Conservation (phyloP, 768 basidiomycete species). For the Butyriboletus loyo region DNA sequence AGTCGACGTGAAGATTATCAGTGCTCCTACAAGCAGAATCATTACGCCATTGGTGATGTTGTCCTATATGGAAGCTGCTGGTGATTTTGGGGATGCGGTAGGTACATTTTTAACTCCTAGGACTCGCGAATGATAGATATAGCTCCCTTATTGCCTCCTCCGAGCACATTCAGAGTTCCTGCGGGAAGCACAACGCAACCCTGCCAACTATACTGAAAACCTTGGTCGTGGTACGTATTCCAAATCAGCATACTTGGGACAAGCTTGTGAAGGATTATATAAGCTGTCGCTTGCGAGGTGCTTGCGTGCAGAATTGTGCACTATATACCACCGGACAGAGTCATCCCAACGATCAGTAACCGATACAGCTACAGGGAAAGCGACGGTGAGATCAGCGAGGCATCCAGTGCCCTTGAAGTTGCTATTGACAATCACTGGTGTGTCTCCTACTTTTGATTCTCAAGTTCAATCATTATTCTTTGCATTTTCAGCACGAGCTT, state of each 20-base stretch:
- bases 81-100: conserved; percentile 85
- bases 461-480: neutral
- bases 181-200: conserved; percentile 75
- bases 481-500: conserved; percentile 61
- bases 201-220: conserved; percentile 88
- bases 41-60: conserved; percentile 79
- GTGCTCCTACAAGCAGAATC: conserved; percentile 75
- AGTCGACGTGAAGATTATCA: conserved; percentile 63
- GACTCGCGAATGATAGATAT: neutral
- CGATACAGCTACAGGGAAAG: conserved; percentile 68
- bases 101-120: conserved; percentile 21
- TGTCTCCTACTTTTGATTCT: conserved; percentile 1
- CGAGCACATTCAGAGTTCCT: conserved; percentile 78
- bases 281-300: conserved; percentile 82
- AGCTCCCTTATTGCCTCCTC: conserved; percentile 83
- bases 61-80: conserved; percentile 76
- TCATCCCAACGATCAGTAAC: conserved; percentile 72
- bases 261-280: neutral
- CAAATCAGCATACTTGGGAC: neutral
- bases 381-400: conserved; percentile 75
- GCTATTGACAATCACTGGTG: conserved; percentile 94
- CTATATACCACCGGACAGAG: conserved; percentile 54
- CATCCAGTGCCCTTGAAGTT: conserved; percentile 76
- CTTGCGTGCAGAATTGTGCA: conserved; percentile 81
- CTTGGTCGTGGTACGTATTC: conserved; percentile 60